Evolutionary conservation across 2,329 filamentous ascomycete species (phyloP), one percentile per base, ranked within the genome.

Genomic region (Neofusicoccum laricinum): DNA sequence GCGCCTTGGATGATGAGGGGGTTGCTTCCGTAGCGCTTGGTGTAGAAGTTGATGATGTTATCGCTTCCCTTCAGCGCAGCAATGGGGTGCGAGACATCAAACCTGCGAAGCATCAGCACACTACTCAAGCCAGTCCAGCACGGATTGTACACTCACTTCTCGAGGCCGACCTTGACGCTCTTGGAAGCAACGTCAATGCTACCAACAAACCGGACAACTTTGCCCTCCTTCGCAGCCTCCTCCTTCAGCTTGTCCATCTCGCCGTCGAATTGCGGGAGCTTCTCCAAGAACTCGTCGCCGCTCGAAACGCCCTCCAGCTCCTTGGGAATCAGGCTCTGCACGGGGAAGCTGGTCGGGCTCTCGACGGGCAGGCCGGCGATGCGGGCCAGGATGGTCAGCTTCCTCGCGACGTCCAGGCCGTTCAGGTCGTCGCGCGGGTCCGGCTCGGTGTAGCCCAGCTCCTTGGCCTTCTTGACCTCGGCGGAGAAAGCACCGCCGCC

Each of bases 31-130:
- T 99, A 99, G 72, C 95, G 86, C 84, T 96, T 90, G 5, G 95
- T 99, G 80, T 97, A 96, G 83, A 99, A 97, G 82, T 90, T 96
- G 75, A 99, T 97, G 76, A 99, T 96, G 82, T 99, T 99, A 77
- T 98, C 95, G 77, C 93, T 98, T 40, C 95, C 95, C 85, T 97
- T 96, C 65, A 99, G 84, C 53, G 91, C 90, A 14, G 95, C 95
- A 79, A 99, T 97, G 12, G 95, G 91, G 74, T 96, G 92, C 66
- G 90, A 91, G 70, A 87, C 87, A 69, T 96, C 93, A 71, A 83
- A 83, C 41, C 71, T 73, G 58, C 11, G 34, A 36, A 3, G 17
- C 40, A 17, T 64, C 53, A 64, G 32, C 19, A 46, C 19, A 36
- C 48, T 12, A 63, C 40, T 36, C 51, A n/a, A 30, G 63, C 36